These are phyloP conservation scores for Neonectria punicea DNA, from an alignment of 2,329 filamentous ascomycete genomes.

Conservation along the genomic window DNA sequence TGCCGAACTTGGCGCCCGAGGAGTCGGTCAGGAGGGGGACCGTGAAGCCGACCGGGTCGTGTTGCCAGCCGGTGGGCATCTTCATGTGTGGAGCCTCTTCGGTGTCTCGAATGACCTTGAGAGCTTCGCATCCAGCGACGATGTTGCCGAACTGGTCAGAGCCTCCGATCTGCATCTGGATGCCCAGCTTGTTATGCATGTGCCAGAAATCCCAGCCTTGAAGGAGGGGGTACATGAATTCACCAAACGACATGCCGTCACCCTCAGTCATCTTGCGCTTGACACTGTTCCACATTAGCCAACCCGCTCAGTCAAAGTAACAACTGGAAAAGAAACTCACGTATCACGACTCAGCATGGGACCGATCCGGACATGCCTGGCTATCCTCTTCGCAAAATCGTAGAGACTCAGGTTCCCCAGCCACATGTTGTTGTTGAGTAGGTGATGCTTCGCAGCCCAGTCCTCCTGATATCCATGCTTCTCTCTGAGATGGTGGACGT, in stretches of 20 bases:
- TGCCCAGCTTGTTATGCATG: conserved; percentile 73
- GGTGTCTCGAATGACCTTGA: conserved; percentile 76
- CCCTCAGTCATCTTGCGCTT: conserved; percentile 85
- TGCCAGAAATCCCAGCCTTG: conserved; percentile 98
- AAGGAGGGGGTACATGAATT: conserved; percentile 92
- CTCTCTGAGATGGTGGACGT: conserved; percentile 73
- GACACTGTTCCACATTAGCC: conserved; percentile 57
- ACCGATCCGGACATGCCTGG: conserved; percentile 79
- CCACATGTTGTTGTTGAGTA: conserved; percentile 89
- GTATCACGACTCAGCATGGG: conserved; percentile 90
- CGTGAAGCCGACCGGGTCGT: conserved; percentile 84
- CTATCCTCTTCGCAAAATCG: conserved; percentile 80
- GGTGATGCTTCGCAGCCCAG: conserved; percentile 72
- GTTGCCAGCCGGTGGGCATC: conserved; percentile 55
- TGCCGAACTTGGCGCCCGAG: conserved; percentile 91
- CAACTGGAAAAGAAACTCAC: conserved; percentile 60
- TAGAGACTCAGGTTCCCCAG: conserved; percentile 76
- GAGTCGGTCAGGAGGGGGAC: conserved; percentile 89
- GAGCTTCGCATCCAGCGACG: conserved; percentile 84
- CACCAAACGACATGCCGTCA: conserved; percentile 92
- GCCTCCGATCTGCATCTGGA: conserved; percentile 91
- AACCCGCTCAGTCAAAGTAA: conserved; percentile 22
- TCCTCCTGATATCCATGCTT: conserved; percentile 73
- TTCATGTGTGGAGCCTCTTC: conserved; percentile 58
- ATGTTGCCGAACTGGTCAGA: conserved; percentile 98